These are phyloP conservation scores for Hordeum vulgare DNA, from an alignment of 176 grass and related monocot species.

Conservation along the genomic window MorexV3_pseudomolecules_assembly NC_058522.1:63302805-63303304, in stretches of 20 bases:
- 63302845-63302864: neutral
- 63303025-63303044: neutral
- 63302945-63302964: neutral
- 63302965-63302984: neutral
- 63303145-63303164: neutral
- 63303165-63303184: neutral
- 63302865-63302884: neutral
- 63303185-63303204: neutral
- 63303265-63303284: neutral
- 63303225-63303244: neutral
- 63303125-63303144: neutral
- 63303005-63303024: neutral
- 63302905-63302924: neutral
- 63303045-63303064: neutral
- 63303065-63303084: neutral
- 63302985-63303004: neutral
- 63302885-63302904: neutral
- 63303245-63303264: neutral
- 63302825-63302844: neutral
- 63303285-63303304: neutral
- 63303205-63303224: neutral
- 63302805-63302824: neutral
- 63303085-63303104: neutral
- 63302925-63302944: neutral
- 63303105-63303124: neutral